Evolutionary conservation across 306 rosid species (phyloP).

Genomic region (Cercis canadensis): DNA sequence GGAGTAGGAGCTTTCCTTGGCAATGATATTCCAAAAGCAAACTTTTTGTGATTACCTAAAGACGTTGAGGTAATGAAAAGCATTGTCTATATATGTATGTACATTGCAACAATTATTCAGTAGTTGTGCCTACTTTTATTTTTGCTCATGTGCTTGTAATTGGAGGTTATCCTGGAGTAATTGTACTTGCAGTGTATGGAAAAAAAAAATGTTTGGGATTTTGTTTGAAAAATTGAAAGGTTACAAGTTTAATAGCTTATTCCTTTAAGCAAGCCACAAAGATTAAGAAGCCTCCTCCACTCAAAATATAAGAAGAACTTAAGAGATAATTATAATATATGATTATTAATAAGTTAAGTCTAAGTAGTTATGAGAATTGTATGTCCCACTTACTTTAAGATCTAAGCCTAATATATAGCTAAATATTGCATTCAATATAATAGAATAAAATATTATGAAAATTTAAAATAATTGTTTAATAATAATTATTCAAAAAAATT

Average conservation of each 20-base stretch:
- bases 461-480: too few species aligned
- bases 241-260: constrained; percentile 64
- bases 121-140: constrained; percentile 47
- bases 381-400: too few species aligned
- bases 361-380: too few species aligned
- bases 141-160: constrained; percentile 50
- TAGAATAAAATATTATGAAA: constrained; percentile 46
- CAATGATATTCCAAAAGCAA: constrained; percentile 25
- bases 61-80: constrained; percentile 63
- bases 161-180: constrained; percentile 78
- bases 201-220: constrained; percentile 71
- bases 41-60: constrained; percentile 48
- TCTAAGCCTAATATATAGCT: too few species aligned
- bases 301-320: too few species aligned
- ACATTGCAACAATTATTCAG: too few species aligned
- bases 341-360: too few species aligned
- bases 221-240: constrained; percentile 73
- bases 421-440: too few species aligned
- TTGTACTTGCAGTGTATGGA: constrained; percentile 80
- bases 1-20: constrained; percentile 43
- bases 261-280: constrained; percentile 73
- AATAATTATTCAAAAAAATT: too few species aligned
- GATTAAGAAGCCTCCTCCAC: constrained; percentile 66
- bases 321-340: too few species aligned
- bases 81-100: too few species aligned